Evolutionary conservation across 2,329 filamentous ascomycete genomes (phyloP).

Genomic region (Colletotrichum sp.): DNA sequence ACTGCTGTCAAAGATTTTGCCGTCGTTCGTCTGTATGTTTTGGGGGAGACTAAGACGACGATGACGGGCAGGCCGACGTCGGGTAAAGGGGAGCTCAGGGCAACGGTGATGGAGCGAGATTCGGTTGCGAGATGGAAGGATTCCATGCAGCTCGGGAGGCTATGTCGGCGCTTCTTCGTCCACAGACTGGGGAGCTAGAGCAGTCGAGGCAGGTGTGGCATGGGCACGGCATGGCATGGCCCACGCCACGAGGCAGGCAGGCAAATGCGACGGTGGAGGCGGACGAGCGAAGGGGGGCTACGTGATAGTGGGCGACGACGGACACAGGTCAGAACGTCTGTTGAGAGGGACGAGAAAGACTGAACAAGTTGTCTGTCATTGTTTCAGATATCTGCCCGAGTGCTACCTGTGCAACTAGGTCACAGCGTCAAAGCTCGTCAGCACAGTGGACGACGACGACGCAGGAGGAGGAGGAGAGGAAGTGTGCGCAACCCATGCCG

Average conservation of each 20-base stretch:
- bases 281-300: not conserved
- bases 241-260: constrained; percentile 2
- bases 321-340: not conserved
- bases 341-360: constrained; percentile 3
- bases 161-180: constrained; percentile 20
- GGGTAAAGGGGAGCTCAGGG: not conserved
- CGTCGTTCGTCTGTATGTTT: not conserved
- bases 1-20: not conserved
- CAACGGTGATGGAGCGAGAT: not conserved
- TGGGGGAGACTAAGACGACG: not conserved
- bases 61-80: not conserved
- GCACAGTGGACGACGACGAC: not conserved
- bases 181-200: constrained; percentile 4
- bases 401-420: constrained; percentile 9
- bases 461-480: not conserved
- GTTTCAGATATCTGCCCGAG: constrained; percentile 21
- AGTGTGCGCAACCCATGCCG: constrained; percentile 1
- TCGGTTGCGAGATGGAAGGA: constrained; percentile 19
- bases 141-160: constrained; percentile 18
- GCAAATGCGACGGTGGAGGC: not conserved
- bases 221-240: not conserved
- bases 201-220: constrained; percentile 11
- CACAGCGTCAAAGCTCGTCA: constrained; percentile 12
- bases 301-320: not conserved
- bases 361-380: constrained; percentile 21